Percentiles rank a stretch among this genome's conserved stretches.
phyloP scores from a whole-genome alignment of 2,329 filamentous ascomycete species.

The Cadophora luteo-olivacea region DNA sequence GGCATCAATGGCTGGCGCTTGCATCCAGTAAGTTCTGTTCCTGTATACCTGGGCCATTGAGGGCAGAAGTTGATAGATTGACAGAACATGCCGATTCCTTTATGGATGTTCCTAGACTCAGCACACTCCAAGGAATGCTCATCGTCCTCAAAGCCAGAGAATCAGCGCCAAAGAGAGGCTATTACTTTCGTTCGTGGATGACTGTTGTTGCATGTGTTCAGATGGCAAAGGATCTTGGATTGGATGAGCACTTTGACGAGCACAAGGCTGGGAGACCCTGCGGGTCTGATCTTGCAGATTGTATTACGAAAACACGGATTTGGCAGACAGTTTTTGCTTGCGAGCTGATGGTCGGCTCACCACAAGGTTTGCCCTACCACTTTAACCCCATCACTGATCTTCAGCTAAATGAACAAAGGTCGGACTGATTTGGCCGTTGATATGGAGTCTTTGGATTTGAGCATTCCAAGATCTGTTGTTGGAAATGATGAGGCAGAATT shows the following conservation, averaged over 20 bases:
- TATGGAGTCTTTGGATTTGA: slow-evolving; percentile 77
- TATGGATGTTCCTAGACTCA: slow-evolving; percentile 88
- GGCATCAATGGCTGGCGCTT: slow-evolving; percentile 90
- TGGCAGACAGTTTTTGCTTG: slow-evolving; percentile 90
- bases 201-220: slow-evolving; percentile 88
- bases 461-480: slow-evolving; percentile 65
- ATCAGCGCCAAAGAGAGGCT: slow-evolving; percentile 89
- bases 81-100: slow-evolving; percentile 90
- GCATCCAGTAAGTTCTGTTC: slow-evolving; percentile 69
- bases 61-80: slow-evolving; percentile 39
- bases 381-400: background rate
- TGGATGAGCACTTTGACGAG: slow-evolving; percentile 84
- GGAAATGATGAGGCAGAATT: slow-evolving; percentile 78
- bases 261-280: slow-evolving; percentile 78
- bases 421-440: slow-evolving; percentile 81
- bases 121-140: slow-evolving; percentile 88
- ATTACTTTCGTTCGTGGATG: slow-evolving; percentile 98
- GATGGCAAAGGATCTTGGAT: slow-evolving; percentile 89
- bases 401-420: slow-evolving; percentile 53
- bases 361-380: slow-evolving; percentile 73
- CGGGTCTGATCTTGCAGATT: slow-evolving; percentile 73
- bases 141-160: slow-evolving; percentile 91
- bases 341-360: slow-evolving; percentile 91
- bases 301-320: slow-evolving; percentile 81
- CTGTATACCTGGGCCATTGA: background rate